Evolutionary conservation across 2,329 filamentous ascomycete genomes (phyloP), one percentile per base, ranked within the genome.

Genomic region (Pseudopyricularia javanii): DNA sequence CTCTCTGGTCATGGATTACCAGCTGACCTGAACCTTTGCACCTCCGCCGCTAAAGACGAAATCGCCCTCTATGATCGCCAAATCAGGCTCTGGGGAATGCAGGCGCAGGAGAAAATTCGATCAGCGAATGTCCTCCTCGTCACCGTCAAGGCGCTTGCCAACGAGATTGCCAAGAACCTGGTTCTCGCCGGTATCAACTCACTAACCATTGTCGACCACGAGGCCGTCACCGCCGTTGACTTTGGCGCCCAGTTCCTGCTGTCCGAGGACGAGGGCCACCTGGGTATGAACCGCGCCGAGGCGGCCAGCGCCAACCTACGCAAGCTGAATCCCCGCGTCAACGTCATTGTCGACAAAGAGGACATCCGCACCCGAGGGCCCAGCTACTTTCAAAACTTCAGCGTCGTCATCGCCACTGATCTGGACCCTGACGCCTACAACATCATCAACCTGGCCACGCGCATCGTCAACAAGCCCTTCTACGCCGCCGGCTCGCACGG

Each of bases 61-160:
- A 95, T 97, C 63, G 93, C 91, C 14, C 82, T 97, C 6, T 98
- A 98, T 66, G 93, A 98, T 70, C 85, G 93, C 50, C 93, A 98
- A 67, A 96, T 98, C 62, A 86, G 93, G 52, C 82, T 98, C 30
- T 98, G 93, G 93, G 93, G 93, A 45, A 88, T 97, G 63, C 84
- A 93, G 62, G 93, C 93, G 7, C 93, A 98, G 68, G 86, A 95
- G 66, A 89, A 86, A 64, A 90, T 98, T 54, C 88, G 91, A 60
- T 86, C 80, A 55, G 89, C 93, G 55, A 90, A 90, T 63, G 86
- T 98, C 60, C 83, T 97, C 47, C 80, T 98, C 57, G 85, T 98
- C 59, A 90, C 84, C 30, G 82, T 95, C 67, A 88, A 86, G 63
- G 90, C 87, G 1, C 79, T 98, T 15, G 90, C 87, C 54, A 94